Evolutionary conservation across 2,329 filamentous ascomycete species (phyloP).

Genomic region (Sarocladiaceae sp.): DNA sequence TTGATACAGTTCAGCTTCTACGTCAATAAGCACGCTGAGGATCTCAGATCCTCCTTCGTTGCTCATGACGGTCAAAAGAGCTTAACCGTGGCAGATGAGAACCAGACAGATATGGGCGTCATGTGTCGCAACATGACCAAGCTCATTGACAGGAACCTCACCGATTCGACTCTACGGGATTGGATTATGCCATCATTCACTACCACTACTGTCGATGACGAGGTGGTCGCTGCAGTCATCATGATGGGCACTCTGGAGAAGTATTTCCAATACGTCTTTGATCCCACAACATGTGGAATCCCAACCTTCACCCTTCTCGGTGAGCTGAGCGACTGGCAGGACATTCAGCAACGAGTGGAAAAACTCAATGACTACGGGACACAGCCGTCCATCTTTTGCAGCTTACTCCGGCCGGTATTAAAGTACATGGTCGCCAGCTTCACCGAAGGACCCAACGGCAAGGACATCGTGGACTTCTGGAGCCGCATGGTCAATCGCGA

Average conservation of each 20-base stretch:
- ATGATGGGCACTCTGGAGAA: constrained; percentile 49
- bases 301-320: constrained; percentile 49
- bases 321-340: constrained; percentile 39
- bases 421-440: constrained; percentile 34
- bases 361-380: constrained; percentile 31
- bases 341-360: constrained; percentile 27
- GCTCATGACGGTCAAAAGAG: constrained; percentile 28
- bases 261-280: constrained; percentile 39
- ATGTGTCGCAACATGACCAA: constrained; percentile 24
- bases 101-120: not conserved
- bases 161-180: constrained; percentile 31
- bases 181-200: constrained; percentile 50
- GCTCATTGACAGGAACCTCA: constrained; percentile 35
- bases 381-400: constrained; percentile 29
- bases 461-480: constrained; percentile 33
- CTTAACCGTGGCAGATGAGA: constrained; percentile 22
- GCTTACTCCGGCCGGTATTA: constrained; percentile 28
- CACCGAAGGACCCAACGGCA: constrained; percentile 22
- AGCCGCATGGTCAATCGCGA: constrained; percentile 14
- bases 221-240: constrained; percentile 36
- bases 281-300: constrained; percentile 35
- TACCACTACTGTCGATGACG: constrained; percentile 43
- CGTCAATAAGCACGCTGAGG: constrained; percentile 41
- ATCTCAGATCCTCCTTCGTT: constrained; percentile 38
- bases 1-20: constrained; percentile 42